Conservation (phyloP, 2,329 filamentous ascomycete genomes). For the Amphichorda felina region DNA sequence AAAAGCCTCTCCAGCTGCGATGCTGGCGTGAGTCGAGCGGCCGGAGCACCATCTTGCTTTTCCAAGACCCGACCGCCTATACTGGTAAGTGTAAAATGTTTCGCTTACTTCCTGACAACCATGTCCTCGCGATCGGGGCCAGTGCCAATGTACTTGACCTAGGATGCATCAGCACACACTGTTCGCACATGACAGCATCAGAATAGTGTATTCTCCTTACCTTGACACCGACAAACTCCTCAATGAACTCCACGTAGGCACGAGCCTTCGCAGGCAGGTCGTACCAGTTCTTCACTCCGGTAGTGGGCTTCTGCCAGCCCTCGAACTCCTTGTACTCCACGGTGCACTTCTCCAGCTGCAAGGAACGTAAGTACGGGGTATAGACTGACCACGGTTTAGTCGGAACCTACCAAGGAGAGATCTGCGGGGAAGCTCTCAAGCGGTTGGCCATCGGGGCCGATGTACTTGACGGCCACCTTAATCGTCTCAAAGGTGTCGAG, state of each 20-base stretch:
- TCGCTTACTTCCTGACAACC: conserved; percentile 2
- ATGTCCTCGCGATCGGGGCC: conserved; percentile 8
- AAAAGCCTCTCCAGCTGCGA: too few species aligned
- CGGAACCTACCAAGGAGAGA: not conserved
- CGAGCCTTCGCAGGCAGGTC: conserved; percentile 53
- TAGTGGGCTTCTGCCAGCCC: conserved; percentile 58
- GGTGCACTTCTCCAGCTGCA: too few species aligned
- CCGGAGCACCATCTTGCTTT: too few species aligned
- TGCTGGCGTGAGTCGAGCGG: too few species aligned
- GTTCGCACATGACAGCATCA: conserved; percentile 3
- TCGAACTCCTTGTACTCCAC: conserved; percentile 48
- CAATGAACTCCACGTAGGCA: conserved; percentile 56
- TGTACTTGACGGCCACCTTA: conserved; percentile 65
- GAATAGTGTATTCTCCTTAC: conserved; percentile 8
- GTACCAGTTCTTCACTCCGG: conserved; percentile 44
- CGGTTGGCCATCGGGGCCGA: conserved; percentile 20
- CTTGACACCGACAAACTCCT: conserved; percentile 51
- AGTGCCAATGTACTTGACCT: conserved; percentile 9
- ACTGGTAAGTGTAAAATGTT: too few species aligned
- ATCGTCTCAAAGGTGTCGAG: conserved; percentile 64
- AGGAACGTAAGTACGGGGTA: too few species aligned
- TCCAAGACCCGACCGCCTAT: too few species aligned
- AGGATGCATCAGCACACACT: not conserved
- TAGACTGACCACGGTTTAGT: not conserved
- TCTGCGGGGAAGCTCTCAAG: conserved; percentile 48